phyloP scores from a whole-genome alignment of 2,329 filamentous ascomycete species.

The Penicillium sp. region DNA sequence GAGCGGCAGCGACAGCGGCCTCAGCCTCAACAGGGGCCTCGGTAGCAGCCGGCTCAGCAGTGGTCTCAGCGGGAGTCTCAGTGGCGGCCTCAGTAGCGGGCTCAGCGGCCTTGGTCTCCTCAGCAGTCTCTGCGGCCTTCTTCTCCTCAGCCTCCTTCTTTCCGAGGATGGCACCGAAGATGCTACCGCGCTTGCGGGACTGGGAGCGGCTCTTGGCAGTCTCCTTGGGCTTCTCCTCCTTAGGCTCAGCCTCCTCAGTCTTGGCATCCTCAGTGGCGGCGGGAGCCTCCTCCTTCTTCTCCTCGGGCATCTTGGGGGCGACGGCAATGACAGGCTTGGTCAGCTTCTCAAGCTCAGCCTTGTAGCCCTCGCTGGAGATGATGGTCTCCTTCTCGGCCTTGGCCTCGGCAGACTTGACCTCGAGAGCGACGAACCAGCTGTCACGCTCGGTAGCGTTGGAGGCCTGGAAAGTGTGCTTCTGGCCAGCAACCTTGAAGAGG shows the following conservation, averaged over 20 bases:
- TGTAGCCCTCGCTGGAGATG: conserved; percentile 81
- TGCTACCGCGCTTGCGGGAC: conserved; percentile 60
- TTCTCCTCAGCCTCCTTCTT: conserved; percentile 60
- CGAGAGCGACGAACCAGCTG: conserved; percentile 84
- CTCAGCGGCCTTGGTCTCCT: conserved; percentile 44
- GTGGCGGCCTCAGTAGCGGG: conserved; percentile 31
- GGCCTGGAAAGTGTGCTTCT: conserved; percentile 95
- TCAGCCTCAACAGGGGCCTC: conserved; percentile 16
- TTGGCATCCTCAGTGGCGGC: conserved; percentile 28
- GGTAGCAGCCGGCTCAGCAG: conserved; percentile 11
- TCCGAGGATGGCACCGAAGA: conserved; percentile 58
- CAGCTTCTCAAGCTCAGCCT: conserved; percentile 74
- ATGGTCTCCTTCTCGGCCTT: conserved; percentile 56
- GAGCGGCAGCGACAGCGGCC: conserved; percentile 30
- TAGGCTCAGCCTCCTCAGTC: conserved; percentile 32
- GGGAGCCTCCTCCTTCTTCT: conserved; percentile 30
- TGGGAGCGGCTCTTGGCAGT: conserved; percentile 59
- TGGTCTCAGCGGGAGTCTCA: conserved; percentile 51
- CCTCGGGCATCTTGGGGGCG: conserved; percentile 25
- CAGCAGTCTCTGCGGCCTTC: conserved; percentile 31
- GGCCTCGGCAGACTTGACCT: conserved; percentile 81
- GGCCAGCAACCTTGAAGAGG: conserved; percentile 76
- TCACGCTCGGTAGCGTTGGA: conserved; percentile 73
- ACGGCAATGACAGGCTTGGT: conserved; percentile 46
- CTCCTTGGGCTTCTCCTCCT: conserved; percentile 35